A percentile compares a stretch with the other conserved stretches of the same genome.
Evolutionary conservation across 257 asterid species (phyloP).

Genomic region (Schizonepeta tenuifolia): DNA sequence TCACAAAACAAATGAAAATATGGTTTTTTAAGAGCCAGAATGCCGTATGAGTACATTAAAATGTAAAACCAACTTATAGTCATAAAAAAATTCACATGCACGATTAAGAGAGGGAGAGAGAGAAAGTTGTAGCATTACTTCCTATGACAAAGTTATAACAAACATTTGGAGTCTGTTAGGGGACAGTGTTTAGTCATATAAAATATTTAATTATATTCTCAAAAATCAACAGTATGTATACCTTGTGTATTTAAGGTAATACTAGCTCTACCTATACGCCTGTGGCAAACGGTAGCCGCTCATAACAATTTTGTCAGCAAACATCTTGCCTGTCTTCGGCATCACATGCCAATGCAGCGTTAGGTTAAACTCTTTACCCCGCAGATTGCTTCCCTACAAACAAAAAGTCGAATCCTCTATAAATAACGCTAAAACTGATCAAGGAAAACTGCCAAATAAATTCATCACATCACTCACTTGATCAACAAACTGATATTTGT

Average conservation of each 20-base stretch:
- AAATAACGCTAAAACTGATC: background rate
- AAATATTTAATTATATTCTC: background rate
- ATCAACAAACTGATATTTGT: slow-evolving; percentile 68
- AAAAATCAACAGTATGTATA: background rate
- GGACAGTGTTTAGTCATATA: background rate
- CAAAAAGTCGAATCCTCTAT: background rate
- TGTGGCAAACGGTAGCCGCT: slow-evolving; percentile 27
- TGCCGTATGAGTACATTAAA: no score
- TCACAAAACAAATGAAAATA: no score
- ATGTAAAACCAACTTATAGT: no score
- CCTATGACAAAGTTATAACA: background rate
- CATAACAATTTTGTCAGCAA: slow-evolving; percentile 52
- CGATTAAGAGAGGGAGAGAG: background rate
- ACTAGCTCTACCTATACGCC: slow-evolving; percentile 1
- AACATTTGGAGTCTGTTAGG: background rate
- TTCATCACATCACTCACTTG: slow-evolving; percentile 44
- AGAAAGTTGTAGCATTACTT: background rate
- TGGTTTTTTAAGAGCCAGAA: no score
- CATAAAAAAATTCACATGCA: background rate
- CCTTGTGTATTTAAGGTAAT: background rate
- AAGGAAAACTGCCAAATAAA: background rate
- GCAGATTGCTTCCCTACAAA: slow-evolving; percentile 83
- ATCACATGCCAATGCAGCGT: slow-evolving; percentile 93
- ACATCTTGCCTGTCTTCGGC: slow-evolving; percentile 95
- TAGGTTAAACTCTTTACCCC: slow-evolving; percentile 73